Conservation (phyloP, 345 rosid genomes). For the Citrus reticulata region DNA sequence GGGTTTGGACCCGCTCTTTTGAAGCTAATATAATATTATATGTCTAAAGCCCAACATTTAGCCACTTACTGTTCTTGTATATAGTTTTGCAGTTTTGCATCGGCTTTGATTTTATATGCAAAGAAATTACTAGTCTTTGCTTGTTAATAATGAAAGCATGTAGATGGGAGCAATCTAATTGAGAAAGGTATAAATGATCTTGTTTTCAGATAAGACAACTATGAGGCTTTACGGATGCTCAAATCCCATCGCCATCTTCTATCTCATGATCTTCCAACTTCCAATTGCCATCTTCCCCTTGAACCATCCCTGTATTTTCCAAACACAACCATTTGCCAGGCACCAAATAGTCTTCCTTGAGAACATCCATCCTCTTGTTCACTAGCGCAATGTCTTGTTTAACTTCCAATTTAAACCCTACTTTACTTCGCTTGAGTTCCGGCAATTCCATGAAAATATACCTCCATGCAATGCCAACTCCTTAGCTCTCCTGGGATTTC, state of each 20-base stretch:
- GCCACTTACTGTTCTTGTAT: neutral
- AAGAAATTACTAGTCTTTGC: neutral
- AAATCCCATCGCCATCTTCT: constrained; percentile 15
- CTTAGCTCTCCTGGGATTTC: constrained; percentile 14
- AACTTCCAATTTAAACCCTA: constrained; percentile 18
- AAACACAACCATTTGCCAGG: constrained; percentile 48
- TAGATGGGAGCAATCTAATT: neutral
- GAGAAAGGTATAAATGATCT: neutral
- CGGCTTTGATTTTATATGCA: neutral
- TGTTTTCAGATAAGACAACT: neutral
- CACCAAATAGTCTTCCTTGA: constrained; percentile 39
- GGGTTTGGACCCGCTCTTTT: neutral
- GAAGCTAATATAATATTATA: neutral
- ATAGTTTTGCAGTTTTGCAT: neutral
- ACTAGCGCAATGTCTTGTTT: constrained; percentile 27
- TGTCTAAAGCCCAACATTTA: neutral
- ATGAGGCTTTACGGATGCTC: neutral
- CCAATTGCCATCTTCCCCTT: constrained; percentile 51
- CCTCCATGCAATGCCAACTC: constrained; percentile 29
- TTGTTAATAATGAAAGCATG: neutral
- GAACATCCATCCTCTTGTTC: constrained; percentile 22
- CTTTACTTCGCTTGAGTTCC: constrained; percentile 23
- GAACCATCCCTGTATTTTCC: constrained; percentile 54
- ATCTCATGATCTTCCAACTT: constrained; percentile 34
- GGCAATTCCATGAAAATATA: constrained; percentile 34